Evolutionary conservation across 495 filamentous ascomycete genomes (phyloP), one percentile per base, ranked within the genome.

Genomic region (Xylaria palmicola): DNA sequence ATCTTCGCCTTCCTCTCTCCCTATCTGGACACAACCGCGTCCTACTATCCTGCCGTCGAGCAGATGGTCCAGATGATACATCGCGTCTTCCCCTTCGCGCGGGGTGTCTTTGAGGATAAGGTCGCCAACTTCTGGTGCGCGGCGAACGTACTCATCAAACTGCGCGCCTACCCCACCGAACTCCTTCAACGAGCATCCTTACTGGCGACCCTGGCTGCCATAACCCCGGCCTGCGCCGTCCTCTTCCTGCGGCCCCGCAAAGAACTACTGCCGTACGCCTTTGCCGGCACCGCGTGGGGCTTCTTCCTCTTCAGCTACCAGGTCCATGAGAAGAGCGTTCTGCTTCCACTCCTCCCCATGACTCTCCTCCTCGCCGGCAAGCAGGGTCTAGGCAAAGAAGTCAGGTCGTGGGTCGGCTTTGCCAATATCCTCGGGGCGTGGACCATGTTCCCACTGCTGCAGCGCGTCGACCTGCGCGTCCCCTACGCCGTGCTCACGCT

Each of bases 101-200:
- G 94, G 27, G 94, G 94, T 19, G 79, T 98, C 27, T 98, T 97
- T 69, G 94, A 98, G 77, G 94, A 98, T 77, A 98, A 98, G 73
- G 94, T 98, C 32, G 94, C 94, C 62, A 98, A 98, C 66, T 85
- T 96, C 67, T 98, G 94, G 94, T 98, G 94, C 71, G 87, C 91
- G 13, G 77, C 92, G 51, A 93, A 98, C 73, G 86, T 93, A 0
- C 78, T 93, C 48, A 80, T 96, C 76, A 98, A 98, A 75, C 83
- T 97, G 39, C 82, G 88, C 59, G 77, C 85, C 41, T 90, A 88
- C 47, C 85, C 87, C 7, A 62, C 82, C 12, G 77, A 81, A 4
- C 64, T 90, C 10, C 81, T 98, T 20, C 91, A 96, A 69, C 83
- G 84, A n/a, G 82, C 84, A 4, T 90, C 93, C 41, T 83, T 97